phyloP scores from a whole-genome alignment of 352 stramenopile genomes.

The Phytophthora cactorum region DNA sequence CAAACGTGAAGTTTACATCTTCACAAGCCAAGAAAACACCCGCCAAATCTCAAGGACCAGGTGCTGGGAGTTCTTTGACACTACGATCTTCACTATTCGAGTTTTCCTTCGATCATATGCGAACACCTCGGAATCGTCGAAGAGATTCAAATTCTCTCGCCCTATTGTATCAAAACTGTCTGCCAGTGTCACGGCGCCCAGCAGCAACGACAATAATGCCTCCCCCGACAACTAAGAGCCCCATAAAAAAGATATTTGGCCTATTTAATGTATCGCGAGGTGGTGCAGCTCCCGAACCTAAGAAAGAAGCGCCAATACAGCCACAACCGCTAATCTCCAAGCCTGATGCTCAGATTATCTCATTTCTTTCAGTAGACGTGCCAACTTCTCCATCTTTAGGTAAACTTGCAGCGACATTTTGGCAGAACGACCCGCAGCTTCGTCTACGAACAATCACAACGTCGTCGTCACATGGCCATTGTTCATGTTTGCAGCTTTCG shows the following conservation, averaged over 20 bases:
- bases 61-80: not conserved
- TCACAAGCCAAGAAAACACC: slow-evolving; percentile 16
- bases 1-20: slow-evolving; percentile 5
- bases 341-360: slow-evolving; percentile 6
- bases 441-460: slow-evolving; percentile 26
- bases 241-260: slow-evolving; percentile 30
- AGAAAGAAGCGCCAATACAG: not conserved
- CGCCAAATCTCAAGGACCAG: slow-evolving; percentile 1
- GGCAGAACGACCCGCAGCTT: slow-evolving; percentile 32
- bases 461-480: slow-evolving; percentile 24
- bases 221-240: slow-evolving; percentile 11
- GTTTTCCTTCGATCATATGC: slow-evolving; percentile 27
- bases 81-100: slow-evolving; percentile 33
- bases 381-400: slow-evolving; percentile 1
- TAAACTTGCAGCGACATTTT: slow-evolving; percentile 31
- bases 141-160: slow-evolving; percentile 10
- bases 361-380: slow-evolving; percentile 2
- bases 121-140: slow-evolving; percentile 11
- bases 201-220: not conserved
- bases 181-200: slow-evolving; percentile 7
- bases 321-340: not conserved
- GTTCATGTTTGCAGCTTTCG: slow-evolving; percentile 46
- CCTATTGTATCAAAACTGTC: slow-evolving; percentile 16
- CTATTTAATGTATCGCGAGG: slow-evolving; percentile 15
- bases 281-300: not conserved